Base-by-base conservation (phyloP, 1,139 yeast species). In the Yamadazyma spencermartinsiae region DNA sequence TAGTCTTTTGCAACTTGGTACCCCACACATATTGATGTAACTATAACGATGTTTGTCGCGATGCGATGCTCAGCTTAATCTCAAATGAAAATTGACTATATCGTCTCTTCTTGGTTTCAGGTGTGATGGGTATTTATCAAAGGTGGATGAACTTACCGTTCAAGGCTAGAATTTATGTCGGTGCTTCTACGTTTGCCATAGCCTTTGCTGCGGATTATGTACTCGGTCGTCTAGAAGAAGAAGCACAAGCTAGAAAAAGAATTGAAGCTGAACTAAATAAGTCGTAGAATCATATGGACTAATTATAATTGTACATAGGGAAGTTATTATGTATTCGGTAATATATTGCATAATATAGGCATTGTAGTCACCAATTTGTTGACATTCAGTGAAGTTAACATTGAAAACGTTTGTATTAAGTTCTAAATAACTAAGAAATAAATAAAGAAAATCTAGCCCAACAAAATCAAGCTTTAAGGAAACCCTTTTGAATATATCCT, bases 141-240 rank as follows among this genome's bases (percentile, higher is more conserved):
- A 66, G 60, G 50, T 79, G 82, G 75, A 72, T 60, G 51, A 64
- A 66, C 21, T 63, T 79, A 34, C 83, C 84, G 1, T 61, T 61
- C 24, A 70, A 65, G 46, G 78, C 73, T 7, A 62, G 82, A 30
- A 63, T 76, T 43, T 79, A 76, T 55, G 63, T 79, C 27, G 82
- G 79, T 3, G 65, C 66, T 1, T 74, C 83, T 12, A 79, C 82
- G 2, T 65, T 78, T 51, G 63, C 61, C 1, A 65, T 74, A 41
- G 84, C 84, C 0, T 61, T 72, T 36, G 53, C 64, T 3, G 82
- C 81, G 2, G 81, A 79, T 46, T 70, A 71, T 47, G 61, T 74
- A 19, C 62, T 78, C 34, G 57, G 69, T n/a, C 59, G 61, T 38
- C 62, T 77, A 38, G 74, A 74, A 42, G 76, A 74, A 21, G 76